Conservation (phyloP, 106 monocot species). For the Ottelia alismoides region DNA sequence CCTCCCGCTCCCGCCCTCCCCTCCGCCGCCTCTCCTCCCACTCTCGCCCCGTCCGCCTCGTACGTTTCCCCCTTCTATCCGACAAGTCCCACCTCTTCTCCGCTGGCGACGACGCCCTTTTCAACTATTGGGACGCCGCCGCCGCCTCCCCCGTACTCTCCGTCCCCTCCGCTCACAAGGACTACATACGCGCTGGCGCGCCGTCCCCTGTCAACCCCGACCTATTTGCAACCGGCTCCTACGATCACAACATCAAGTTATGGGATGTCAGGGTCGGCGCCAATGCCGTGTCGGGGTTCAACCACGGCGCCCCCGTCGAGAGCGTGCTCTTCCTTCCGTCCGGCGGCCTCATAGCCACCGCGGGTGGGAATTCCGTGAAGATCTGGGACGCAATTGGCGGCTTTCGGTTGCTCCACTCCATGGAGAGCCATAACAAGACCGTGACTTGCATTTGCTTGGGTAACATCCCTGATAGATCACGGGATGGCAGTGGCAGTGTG, state of each 20-base stretch:
- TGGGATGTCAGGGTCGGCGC: slow-evolving; percentile 70
- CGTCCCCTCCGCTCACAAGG: slow-evolving; percentile 55
- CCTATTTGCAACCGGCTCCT: slow-evolving; percentile 77
- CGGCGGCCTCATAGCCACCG: slow-evolving; percentile 74
- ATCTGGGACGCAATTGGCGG: slow-evolving; percentile 91
- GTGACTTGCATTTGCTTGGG: slow-evolving; percentile 59
- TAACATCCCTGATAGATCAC: slow-evolving; percentile 14
- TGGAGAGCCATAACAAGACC: slow-evolving; percentile 92
- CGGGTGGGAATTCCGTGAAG: slow-evolving; percentile 73
- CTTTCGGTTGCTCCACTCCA: slow-evolving; percentile 52
- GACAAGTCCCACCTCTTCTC: slow-evolving; percentile 88
- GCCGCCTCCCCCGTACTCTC: slow-evolving; percentile 35
- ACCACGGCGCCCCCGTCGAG: slow-evolving; percentile 71
- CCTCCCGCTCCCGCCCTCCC: slow-evolving; percentile 22
- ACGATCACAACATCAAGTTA: slow-evolving; percentile 63
- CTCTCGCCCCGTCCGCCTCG: slow-evolving; percentile 55
- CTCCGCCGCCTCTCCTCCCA: slow-evolving; percentile 63
- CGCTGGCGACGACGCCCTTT: slow-evolving; percentile 74
- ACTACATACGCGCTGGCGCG: slow-evolving; percentile 74
- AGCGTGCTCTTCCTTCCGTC: slow-evolving; percentile 76
- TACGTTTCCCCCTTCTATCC: slow-evolving; percentile 44
- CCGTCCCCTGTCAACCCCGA: slow-evolving; percentile 48
- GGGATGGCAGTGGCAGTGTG: slow-evolving; percentile 13
- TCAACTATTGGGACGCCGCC: slow-evolving; percentile 78
- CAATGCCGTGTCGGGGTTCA: slow-evolving; percentile 21